Percentiles rank a stretch among this genome's conserved stretches.
Conservation (phyloP, 1,139 yeast genomes). For the Candida pseudocylindracea region DNA sequence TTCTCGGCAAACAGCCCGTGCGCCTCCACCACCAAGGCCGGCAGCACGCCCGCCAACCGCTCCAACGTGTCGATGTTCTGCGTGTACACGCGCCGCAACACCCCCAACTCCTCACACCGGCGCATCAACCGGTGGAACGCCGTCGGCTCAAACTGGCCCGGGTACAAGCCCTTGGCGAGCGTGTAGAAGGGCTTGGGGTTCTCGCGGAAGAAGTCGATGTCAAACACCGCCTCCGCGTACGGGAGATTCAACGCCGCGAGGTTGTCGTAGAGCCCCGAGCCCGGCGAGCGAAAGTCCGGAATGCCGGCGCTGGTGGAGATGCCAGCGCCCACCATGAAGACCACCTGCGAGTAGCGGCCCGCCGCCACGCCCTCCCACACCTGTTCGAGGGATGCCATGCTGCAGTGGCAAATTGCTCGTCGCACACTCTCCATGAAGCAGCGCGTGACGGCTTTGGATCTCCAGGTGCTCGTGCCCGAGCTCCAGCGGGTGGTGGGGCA, state of each 20-base stretch:
- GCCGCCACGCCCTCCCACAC: too few species aligned
- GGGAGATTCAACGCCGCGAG: slow-evolving; percentile 56
- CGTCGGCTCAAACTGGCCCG: slow-evolving; percentile 74
- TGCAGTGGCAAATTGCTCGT: background rate
- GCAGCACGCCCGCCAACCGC: slow-evolving; percentile 55
- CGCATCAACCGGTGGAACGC: slow-evolving; percentile 53
- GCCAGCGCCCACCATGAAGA: slow-evolving; percentile 72
- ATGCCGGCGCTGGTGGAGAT: slow-evolving; percentile 84
- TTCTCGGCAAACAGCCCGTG: slow-evolving; percentile 83
- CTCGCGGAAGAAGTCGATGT: slow-evolving; percentile 53
- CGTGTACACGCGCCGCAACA: slow-evolving; percentile 53
- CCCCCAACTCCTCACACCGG: slow-evolving; percentile 38
- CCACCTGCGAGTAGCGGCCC: slow-evolving; percentile 7
- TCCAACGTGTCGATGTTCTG: slow-evolving; percentile 90
- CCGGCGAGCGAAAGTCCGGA: slow-evolving; percentile 85
- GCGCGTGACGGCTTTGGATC: slow-evolving; percentile 65
- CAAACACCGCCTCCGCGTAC: slow-evolving; percentile 90
- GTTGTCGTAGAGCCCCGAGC: slow-evolving; percentile 77
- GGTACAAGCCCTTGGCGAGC: slow-evolving; percentile 65
- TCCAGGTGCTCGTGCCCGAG: slow-evolving; percentile 50
- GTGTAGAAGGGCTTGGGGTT: slow-evolving; percentile 72
- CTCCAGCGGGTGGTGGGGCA: slow-evolving; percentile 30
- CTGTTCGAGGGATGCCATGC: too few species aligned
- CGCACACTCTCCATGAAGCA: background rate
- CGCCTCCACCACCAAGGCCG: slow-evolving; percentile 57